Base-by-base conservation (phyloP, 1,284 basidiomycete species). In the Rhodofomes roseus region DNA sequence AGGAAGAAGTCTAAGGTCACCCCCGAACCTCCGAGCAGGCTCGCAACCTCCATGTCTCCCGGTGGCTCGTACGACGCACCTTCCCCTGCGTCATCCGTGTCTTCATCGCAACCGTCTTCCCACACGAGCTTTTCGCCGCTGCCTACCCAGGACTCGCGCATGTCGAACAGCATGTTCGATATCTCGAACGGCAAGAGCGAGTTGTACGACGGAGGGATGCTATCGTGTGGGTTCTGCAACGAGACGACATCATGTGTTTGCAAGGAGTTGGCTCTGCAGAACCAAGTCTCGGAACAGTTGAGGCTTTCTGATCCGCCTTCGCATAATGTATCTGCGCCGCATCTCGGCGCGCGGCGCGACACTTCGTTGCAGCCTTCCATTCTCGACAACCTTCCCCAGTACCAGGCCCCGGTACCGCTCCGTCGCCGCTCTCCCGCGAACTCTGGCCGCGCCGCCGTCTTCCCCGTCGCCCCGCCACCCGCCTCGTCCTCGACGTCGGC, bases 351-450 rank as follows among this genome's bases (percentile, higher is more conserved):
- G 53, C 43, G 61, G 50, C 58, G 65, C 37, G 29, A 58, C n/a
- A 52, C 62, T 34, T 60, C 64, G 3, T 4, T 51, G 16, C 64
- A 66, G 8, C 59, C 66, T 22, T 91, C 85, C 44, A 88, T 90
- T 62, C 78, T 92, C 36, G 88, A 92, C 62, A 87, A 90, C 66
- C 79, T 90, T 2, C 90, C 90, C 43, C 81, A 85, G 20, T 92
- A 89, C 68, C 87, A 92, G 67, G 84, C 90, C 1, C 80, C 91
- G 8, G 84, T 93, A 43, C 90, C 90, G 22, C 82, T 92, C 56
- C 87, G 85, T 58, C 84, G 86, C 44, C 80, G 81, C 36, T 65
- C 69, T 14, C 69, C 73, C 7, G 41, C 41, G 31, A 72, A 75
- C 59, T 70, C 74, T 22, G 70, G 66, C 23, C 81, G 81, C 59